phyloP scores from a whole-genome alignment of 305 asterid genomes.

The Withania somnifera region DNA sequence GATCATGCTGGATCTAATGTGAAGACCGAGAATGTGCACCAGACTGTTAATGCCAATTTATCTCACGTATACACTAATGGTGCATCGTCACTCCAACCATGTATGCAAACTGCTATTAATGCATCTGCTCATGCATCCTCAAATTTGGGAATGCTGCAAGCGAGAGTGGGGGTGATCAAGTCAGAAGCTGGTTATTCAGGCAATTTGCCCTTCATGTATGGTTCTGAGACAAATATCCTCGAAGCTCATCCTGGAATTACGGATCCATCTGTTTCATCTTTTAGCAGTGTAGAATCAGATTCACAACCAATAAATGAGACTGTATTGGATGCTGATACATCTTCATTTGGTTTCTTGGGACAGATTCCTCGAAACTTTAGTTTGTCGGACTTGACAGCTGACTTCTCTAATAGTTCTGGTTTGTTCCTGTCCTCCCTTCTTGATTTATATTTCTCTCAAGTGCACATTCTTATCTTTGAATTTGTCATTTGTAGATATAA shows the following conservation, averaged over 20 bases:
- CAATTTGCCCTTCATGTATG: slow-evolving; percentile 39
- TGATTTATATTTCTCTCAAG: not conserved
- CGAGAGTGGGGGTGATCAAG: slow-evolving; percentile 43
- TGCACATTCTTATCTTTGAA: slow-evolving; percentile 7
- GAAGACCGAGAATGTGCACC: slow-evolving; percentile 44
- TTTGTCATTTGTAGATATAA: slow-evolving; percentile 43
- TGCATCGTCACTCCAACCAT: slow-evolving; percentile 33
- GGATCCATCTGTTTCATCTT: slow-evolving; percentile 53
- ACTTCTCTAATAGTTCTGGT: slow-evolving; percentile 68
- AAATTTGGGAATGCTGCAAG: slow-evolving; percentile 38
- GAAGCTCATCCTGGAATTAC: slow-evolving; percentile 41
- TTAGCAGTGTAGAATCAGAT: slow-evolving; percentile 36
- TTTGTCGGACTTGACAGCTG: slow-evolving; percentile 70
- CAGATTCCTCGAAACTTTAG: slow-evolving; percentile 82
- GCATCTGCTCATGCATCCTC: slow-evolving; percentile 35
- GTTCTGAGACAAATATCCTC: slow-evolving; percentile 36
- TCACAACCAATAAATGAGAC: slow-evolving; percentile 36
- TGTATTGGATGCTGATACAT: slow-evolving; percentile 37
- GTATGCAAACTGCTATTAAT: slow-evolving; percentile 33
- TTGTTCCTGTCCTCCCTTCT: slow-evolving; percentile 13
- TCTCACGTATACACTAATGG: slow-evolving; percentile 41
- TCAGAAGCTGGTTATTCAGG: slow-evolving; percentile 36
- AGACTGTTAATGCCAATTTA: slow-evolving; percentile 14
- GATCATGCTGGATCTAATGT: slow-evolving; percentile 35
- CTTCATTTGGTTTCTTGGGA: slow-evolving; percentile 55